A percentile compares a stretch with the other conserved stretches of the same genome.
Evolutionary conservation across 345 rosid species (phyloP).

Genomic region (Melastoma malabathricum): DNA sequence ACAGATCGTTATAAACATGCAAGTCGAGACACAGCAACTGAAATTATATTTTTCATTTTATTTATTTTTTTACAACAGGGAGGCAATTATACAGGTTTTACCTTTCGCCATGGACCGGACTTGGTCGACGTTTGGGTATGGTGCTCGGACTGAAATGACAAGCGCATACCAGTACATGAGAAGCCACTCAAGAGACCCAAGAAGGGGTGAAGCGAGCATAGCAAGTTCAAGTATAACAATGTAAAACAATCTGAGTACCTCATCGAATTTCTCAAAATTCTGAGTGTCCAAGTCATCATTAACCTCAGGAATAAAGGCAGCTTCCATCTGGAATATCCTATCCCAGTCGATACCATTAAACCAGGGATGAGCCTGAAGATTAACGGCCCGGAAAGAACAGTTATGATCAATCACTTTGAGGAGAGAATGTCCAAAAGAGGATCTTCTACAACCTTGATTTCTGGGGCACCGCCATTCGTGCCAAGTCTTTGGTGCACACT

Average conservation of each 20-base stretch:
- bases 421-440: constrained; percentile 19
- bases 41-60: too few species aligned
- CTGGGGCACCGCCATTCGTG: constrained; percentile 54
- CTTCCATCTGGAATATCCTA: constrained; percentile 65
- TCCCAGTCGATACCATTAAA: constrained; percentile 69
- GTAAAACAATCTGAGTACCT: constrained; percentile 28
- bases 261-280: constrained; percentile 90
- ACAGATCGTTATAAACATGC: too few species aligned
- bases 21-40: too few species aligned
- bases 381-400: constrained; percentile 13
- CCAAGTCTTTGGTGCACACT: constrained; percentile 76
- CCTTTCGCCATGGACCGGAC: constrained; percentile 90
- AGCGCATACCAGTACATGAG: not conserved
- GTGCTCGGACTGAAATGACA: constrained; percentile 21
- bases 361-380: constrained; percentile 69
- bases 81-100: constrained; percentile 10
- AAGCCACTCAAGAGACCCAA: too few species aligned
- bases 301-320: constrained; percentile 86
- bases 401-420: constrained; percentile 5
- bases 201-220: too few species aligned
- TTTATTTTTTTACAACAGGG: not conserved
- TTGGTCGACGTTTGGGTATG: constrained; percentile 26
- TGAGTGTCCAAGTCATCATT: constrained; percentile 88
- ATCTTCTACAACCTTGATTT: constrained; percentile 77
- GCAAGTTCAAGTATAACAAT: constrained; percentile 2